Evolutionary conservation across 2,329 filamentous ascomycete species (phyloP), one percentile per base, ranked within the genome.

Genomic region (Colletotrichum sidae): DNA sequence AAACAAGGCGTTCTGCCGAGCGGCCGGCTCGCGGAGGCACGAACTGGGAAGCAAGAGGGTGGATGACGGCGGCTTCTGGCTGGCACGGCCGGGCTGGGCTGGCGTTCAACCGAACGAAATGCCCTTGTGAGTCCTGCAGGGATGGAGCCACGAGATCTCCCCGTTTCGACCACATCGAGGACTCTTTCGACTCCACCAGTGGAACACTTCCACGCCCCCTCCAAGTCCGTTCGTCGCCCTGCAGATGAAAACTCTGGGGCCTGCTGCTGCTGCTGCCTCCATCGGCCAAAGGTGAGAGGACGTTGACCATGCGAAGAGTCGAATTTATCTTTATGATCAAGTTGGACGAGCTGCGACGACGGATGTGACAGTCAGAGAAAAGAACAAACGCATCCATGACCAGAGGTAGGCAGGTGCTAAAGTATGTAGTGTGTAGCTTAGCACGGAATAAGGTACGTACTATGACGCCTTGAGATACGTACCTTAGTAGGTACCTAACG

Each of bases 71-170:
- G 41, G 53, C 49, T 56, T 47, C 44, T 65, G 56, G 52, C 61
- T 53, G 61, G 53, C 59, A 49, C 44, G 59, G 49, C 64, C 55
- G 55, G 47, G 60, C 51, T 67, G 42, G 55, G 45, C 37, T 69
- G 58, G 68, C 58, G 62, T 68, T 63, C 52, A 61, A 57, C 62
- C 68, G 66, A 64, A 68, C 62, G 55, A 58, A 56, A 42, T 59
- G 67, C 58, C 41, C 41, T 66, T 60, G 55, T 49, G 54, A 55
- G 67, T 57, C 66, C 67, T 69, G 63, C 68, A 69, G 63, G 67
- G 67, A 69, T 67, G 45, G 62, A 65, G 60, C 68, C 67, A 64
- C 63, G 60, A 69, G 68, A 69, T 69, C 68, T 68, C 61, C 64
- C 68, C 68, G 68, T 69, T 69, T 69, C 68, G 60, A 67, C 63